Evolutionary conservation across 306 rosid species (phyloP).

Genomic region (Sindora glabra): DNA sequence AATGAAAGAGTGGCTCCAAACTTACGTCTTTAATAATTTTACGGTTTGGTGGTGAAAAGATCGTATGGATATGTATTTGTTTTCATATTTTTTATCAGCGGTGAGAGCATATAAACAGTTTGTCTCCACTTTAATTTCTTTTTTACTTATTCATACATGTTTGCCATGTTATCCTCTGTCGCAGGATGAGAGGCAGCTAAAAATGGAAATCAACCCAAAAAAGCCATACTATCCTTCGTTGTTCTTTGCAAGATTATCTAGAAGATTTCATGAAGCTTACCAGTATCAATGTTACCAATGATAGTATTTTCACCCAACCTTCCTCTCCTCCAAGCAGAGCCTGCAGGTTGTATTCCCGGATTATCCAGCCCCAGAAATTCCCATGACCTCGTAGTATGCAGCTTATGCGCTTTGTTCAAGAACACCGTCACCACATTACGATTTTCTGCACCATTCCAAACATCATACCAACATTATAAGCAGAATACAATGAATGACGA

Average conservation of each 20-base stretch:
- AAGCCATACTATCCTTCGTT: too few relatives aligned
- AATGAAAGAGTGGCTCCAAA: too few relatives aligned
- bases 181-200: too few relatives aligned
- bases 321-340: constrained; percentile 23
- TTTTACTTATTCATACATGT: too few relatives aligned
- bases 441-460: constrained; percentile 11
- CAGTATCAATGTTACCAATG: constrained; percentile 29
- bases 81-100: too few relatives aligned
- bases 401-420: constrained; percentile 34
- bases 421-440: constrained; percentile 52
- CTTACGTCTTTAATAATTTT: too few relatives aligned
- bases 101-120: too few relatives aligned
- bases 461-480: not conserved
- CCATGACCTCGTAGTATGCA: constrained; percentile 79
- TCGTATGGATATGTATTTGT: too few relatives aligned
- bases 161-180: too few relatives aligned
- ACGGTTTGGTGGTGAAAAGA: too few relatives aligned
- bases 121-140: too few relatives aligned
- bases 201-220: not conserved
- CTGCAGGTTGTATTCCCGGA: not conserved
- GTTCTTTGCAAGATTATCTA: not conserved
- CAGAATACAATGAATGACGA: not conserved
- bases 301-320: constrained; percentile 26
- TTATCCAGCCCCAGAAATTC: constrained; percentile 40
- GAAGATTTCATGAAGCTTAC: not conserved